Conservation (phyloP, 1,284 basidiomycete genomes). For the Neolentinus lepideus region DNA sequence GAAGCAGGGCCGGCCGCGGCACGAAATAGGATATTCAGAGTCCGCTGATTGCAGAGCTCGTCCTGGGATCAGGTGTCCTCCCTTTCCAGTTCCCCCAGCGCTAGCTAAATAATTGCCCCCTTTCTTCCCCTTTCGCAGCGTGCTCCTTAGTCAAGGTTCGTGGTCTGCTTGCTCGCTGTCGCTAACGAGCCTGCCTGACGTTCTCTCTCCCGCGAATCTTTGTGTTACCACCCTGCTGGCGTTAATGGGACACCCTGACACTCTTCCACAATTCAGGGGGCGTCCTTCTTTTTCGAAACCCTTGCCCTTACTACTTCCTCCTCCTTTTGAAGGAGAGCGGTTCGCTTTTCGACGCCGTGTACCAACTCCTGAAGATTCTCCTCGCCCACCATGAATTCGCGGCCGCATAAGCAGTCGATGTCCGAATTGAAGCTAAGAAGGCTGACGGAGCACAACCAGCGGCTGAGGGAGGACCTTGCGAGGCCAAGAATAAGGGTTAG, state of each 20-base stretch:
- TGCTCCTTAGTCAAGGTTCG: neutral
- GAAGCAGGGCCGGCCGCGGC: neutral
- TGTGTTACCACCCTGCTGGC: no score
- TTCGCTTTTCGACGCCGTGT: neutral
- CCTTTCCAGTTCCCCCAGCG: neutral
- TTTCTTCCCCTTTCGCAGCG: neutral
- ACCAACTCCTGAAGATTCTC: neutral
- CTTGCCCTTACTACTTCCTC: neutral
- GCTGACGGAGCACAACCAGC: constrained; percentile 73
- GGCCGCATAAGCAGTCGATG: constrained; percentile 59
- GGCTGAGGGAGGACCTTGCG: constrained; percentile 70
- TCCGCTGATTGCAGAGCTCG: neutral
- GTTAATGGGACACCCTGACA: no score
- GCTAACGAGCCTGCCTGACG: no score
- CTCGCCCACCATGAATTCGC: constrained; percentile 35
- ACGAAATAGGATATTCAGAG: neutral
- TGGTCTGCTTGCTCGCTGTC: neutral
- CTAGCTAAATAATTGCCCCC: neutral
- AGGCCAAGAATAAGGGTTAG: constrained; percentile 70
- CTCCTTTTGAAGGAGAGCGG: neutral
- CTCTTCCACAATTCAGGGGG: neutral
- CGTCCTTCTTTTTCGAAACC: neutral
- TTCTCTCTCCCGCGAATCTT: no score
- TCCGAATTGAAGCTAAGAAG: constrained; percentile 79
- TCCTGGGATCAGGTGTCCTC: neutral